A percentile compares a stretch with the other conserved stretches of the same genome.
These are phyloP conservation scores for Neonectria sp. DNA, from an alignment of 2,329 filamentous ascomycete genomes.

Conservation along the genomic window DNA sequence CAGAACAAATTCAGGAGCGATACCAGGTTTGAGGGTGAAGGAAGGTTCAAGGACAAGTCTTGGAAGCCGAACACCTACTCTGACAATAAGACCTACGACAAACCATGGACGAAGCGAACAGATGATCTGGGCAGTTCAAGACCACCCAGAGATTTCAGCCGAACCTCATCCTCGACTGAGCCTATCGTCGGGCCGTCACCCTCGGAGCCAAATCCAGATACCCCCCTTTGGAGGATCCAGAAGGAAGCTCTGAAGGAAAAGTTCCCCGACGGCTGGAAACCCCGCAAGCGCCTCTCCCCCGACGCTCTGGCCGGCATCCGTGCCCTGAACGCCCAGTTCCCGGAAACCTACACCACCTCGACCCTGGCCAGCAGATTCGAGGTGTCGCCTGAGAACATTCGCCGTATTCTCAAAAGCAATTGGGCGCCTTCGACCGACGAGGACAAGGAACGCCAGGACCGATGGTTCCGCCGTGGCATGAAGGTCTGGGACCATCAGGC, in stretches of 20 bases:
- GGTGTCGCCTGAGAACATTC: slow-evolving; percentile 88
- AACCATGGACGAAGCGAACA: slow-evolving; percentile 7
- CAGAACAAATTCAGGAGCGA: slow-evolving; percentile 1
- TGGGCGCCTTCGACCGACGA: slow-evolving; percentile 76
- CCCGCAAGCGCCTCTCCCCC: slow-evolving; percentile 89
- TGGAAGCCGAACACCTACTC: slow-evolving; percentile 8
- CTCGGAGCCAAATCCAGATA: slow-evolving; percentile 41
- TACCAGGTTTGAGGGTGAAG: neutral
- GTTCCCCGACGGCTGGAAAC: slow-evolving; percentile 86
- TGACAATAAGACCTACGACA: neutral
- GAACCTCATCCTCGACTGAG: slow-evolving; percentile 5
- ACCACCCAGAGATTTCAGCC: neutral
- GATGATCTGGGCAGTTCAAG: neutral
- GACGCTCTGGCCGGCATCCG: slow-evolving; percentile 94
- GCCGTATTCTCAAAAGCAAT: slow-evolving; percentile 86
- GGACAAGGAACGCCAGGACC: slow-evolving; percentile 69
- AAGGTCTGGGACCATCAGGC: slow-evolving; percentile 72
- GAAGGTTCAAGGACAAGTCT: slow-evolving; percentile 9
- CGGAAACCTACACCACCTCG: slow-evolving; percentile 81
- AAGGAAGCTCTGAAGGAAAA: slow-evolving; percentile 84
- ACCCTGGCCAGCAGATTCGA: slow-evolving; percentile 85
- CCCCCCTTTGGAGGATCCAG: slow-evolving; percentile 79
- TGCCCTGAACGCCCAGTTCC: slow-evolving; percentile 83
- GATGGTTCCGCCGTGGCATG: slow-evolving; percentile 75
- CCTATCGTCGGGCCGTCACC: slow-evolving; percentile 35